Conservation (phyloP, 257 asterid genomes). For the Solanum stenotomum region DNA sequence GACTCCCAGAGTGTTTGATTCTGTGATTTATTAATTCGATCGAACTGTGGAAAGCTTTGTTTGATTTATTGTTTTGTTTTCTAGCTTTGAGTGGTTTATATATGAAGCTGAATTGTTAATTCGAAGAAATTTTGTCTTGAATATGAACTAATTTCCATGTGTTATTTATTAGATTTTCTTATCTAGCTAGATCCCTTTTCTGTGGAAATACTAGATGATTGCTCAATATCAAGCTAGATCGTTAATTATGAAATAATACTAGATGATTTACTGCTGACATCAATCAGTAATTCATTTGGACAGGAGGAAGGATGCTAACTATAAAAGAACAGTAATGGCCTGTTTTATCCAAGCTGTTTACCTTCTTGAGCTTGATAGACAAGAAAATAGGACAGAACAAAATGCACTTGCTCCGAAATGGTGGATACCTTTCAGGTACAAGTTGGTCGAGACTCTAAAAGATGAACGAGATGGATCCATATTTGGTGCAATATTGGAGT, state of each 20-base stretch:
- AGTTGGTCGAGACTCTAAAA: slow-evolving; percentile 49
- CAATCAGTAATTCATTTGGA: slow-evolving; percentile 1
- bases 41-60: neutral
- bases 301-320: slow-evolving; percentile 96
- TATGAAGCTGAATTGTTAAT: neutral
- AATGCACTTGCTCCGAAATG: slow-evolving; percentile 96
- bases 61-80: neutral
- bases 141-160: neutral
- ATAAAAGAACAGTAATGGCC: slow-evolving; percentile 79
- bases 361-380: slow-evolving; percentile 90
- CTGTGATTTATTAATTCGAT: neutral
- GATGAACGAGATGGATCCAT: slow-evolving; percentile 94
- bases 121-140: neutral
- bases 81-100: neutral
- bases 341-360: slow-evolving; percentile 96
- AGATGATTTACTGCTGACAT: neutral
- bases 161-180: neutral
- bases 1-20: neutral
- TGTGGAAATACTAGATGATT: neutral
- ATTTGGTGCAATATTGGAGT: slow-evolving; percentile 83
- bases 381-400: slow-evolving; percentile 57
- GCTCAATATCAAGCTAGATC: neutral
- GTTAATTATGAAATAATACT: neutral
- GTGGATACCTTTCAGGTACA: slow-evolving; percentile 97
- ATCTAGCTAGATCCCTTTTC: too few relatives aligned